Evolutionary conservation across 257 asterid genomes (phyloP).

Genomic region (Oldenlandia corymbosa): DNA sequence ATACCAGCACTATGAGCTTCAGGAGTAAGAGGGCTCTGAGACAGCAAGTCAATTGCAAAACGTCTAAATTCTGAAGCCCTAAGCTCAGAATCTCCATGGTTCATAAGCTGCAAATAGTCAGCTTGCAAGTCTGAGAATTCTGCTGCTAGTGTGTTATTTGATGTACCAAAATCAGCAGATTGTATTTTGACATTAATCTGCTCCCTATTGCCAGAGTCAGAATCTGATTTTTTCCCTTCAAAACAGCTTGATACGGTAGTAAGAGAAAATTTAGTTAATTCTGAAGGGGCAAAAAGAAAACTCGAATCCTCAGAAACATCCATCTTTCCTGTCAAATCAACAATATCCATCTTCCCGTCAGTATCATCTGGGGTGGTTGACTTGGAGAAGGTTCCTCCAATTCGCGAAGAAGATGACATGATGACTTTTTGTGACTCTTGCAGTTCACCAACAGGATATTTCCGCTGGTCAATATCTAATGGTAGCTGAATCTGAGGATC

Average conservation of each 20-base stretch:
- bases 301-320: conserved; percentile 69
- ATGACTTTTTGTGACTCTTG: conserved; percentile 38
- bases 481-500: conserved; percentile 91
- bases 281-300: conserved; percentile 86
- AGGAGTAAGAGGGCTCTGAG: conserved; percentile 49
- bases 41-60: conserved; percentile 70
- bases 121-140: conserved; percentile 49
- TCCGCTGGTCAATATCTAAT: conserved; percentile 60
- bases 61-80: conserved; percentile 92
- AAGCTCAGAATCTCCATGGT: conserved; percentile 72
- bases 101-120: conserved; percentile 75
- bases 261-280: conserved; percentile 58
- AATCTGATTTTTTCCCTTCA: conserved; percentile 37
- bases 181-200: conserved; percentile 31
- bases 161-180: conserved; percentile 20
- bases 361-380: conserved; percentile 49
- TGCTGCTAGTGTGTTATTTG: conserved; percentile 32
- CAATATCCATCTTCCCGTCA: conserved; percentile 49
- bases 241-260: conserved; percentile 41
- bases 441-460: conserved; percentile 37
- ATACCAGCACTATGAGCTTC: conserved; percentile 78
- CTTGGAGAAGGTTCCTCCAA: conserved; percentile 41
- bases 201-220: conserved; percentile 33
- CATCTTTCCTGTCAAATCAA: conserved; percentile 40
- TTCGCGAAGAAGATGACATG: conserved; percentile 36